Evolutionary conservation across 441 rosid species (phyloP).

Genomic region (Capsella rubella): DNA sequence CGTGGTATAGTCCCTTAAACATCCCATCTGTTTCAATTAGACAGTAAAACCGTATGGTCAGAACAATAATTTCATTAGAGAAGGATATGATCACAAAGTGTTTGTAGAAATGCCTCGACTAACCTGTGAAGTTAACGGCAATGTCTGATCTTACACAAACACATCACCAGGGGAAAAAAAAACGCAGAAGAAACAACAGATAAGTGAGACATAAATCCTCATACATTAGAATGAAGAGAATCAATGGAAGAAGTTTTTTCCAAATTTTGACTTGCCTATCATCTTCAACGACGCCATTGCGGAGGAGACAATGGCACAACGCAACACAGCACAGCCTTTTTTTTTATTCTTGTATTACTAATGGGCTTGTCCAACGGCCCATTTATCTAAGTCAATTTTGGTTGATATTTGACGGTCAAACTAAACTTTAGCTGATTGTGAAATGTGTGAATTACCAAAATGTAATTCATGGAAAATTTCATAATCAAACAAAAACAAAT

Average conservation of each 20-base stretch:
- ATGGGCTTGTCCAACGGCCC: slow-evolving; percentile 35
- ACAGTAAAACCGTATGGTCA: neutral
- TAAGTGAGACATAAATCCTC: neutral
- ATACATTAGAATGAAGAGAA: neutral
- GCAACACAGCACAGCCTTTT: neutral
- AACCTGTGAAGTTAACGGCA: slow-evolving; percentile 97
- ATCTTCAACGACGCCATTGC: slow-evolving; percentile 70
- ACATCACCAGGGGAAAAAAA: neutral
- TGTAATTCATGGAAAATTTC: neutral
- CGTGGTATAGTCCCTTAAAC: slow-evolving; percentile 92
- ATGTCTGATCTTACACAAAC: slow-evolving; percentile 62
- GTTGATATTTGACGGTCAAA: neutral
- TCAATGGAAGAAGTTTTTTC: neutral
- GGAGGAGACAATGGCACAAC: slow-evolving; percentile 7
- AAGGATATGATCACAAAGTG: slow-evolving; percentile 38
- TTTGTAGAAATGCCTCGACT: slow-evolving; percentile 70
- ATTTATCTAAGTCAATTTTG: neutral
- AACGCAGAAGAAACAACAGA: neutral
- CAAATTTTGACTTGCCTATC: slow-evolving; percentile 74
- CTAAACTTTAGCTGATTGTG: neutral
- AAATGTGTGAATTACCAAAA: neutral
- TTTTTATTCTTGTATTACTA: neutral
- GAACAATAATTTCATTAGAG: neutral
- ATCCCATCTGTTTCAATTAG: slow-evolving; percentile 71
- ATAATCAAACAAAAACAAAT: neutral